phyloP scores from a whole-genome alignment of 352 stramenopile species.

The Detonula confervacea region DNA sequence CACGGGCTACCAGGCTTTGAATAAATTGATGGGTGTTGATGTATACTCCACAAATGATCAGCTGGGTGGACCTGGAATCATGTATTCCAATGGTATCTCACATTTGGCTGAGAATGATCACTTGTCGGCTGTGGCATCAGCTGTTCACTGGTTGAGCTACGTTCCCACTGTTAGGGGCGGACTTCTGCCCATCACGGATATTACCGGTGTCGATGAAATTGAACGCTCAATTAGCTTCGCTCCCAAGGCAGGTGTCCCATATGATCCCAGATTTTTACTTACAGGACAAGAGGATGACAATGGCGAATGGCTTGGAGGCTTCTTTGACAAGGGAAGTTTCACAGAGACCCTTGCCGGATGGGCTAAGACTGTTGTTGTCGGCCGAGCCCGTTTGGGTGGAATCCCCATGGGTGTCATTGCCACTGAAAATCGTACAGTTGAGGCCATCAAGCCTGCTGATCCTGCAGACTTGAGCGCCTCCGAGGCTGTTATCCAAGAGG shows the following conservation, averaged over 20 bases:
- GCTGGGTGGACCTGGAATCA: slow-evolving; percentile 98
- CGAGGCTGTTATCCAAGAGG: slow-evolving; percentile 91
- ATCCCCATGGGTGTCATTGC: slow-evolving; percentile 99
- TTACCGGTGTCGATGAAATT: slow-evolving; percentile 85
- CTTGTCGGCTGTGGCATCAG: slow-evolving; percentile 93
- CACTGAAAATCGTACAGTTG: slow-evolving; percentile 97
- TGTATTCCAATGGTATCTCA: slow-evolving; percentile 99
- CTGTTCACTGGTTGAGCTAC: slow-evolving; percentile 96
- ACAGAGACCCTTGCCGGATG: slow-evolving; percentile 97
- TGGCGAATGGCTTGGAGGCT: slow-evolving; percentile 82
- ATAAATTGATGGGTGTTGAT: slow-evolving; percentile 99
- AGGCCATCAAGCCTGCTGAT: slow-evolving; percentile 97
- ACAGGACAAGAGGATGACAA: slow-evolving; percentile 84
- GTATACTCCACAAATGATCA: slow-evolving; percentile 99
- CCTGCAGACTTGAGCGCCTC: slow-evolving; percentile 95
- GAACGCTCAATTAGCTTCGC: slow-evolving; percentile 90
- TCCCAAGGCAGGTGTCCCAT: slow-evolving; percentile 91
- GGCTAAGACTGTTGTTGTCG: slow-evolving; percentile 99
- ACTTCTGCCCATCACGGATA: slow-evolving; percentile 80
- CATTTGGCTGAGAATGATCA: slow-evolving; percentile 97
- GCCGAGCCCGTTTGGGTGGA: slow-evolving; percentile 95
- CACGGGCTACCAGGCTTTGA: slow-evolving; percentile 99
- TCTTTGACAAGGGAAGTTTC: slow-evolving; percentile 93
- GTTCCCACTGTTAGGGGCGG: slow-evolving; percentile 76
- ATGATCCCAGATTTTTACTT: slow-evolving; percentile 95